Evolutionary conservation across 176 grass and related monocot species (phyloP).

Genomic region (Canna indica): DNA sequence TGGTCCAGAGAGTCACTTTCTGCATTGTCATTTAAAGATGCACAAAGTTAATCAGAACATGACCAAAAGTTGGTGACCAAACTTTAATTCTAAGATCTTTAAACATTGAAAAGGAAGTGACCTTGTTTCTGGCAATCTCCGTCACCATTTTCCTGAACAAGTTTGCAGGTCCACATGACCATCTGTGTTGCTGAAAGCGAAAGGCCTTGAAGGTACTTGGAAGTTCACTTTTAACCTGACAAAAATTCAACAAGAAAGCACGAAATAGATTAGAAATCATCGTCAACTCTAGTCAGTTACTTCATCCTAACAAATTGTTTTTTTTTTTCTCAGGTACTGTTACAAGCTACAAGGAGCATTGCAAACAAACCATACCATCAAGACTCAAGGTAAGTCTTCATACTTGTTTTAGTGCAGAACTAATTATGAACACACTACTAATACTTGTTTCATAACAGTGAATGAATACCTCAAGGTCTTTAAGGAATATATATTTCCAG

Average conservation of each 20-base stretch:
- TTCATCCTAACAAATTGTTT: not conserved
- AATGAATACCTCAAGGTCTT: not conserved
- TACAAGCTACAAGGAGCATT: too few species aligned
- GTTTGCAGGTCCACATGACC: constrained; percentile 15
- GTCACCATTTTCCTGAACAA: constrained; percentile 14
- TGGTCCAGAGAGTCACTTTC: constrained; percentile 12
- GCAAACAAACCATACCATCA: too few species aligned
- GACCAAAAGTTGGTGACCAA: too few species aligned
- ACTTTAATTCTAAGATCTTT: too few species aligned
- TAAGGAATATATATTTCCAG: constrained; percentile 15
- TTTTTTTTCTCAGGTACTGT: not conserved
- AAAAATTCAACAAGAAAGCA: not conserved
- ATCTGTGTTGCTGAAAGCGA: constrained; percentile 15
- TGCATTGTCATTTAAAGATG: not conserved
- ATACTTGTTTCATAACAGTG: not conserved
- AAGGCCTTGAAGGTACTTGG: constrained; percentile 16
- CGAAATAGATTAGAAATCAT: not conserved
- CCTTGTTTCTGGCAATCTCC: constrained; percentile 12
- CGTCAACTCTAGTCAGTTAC: not conserved
- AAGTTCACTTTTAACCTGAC: constrained; percentile 12
- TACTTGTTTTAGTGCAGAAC: too few species aligned
- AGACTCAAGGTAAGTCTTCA: too few species aligned
- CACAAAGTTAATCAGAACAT: not conserved
- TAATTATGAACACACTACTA: not conserved
- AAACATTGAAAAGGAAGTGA: not conserved